Conservation (phyloP, 352 stramenopile species). For the Phytophthora niederhauseri region DNA sequence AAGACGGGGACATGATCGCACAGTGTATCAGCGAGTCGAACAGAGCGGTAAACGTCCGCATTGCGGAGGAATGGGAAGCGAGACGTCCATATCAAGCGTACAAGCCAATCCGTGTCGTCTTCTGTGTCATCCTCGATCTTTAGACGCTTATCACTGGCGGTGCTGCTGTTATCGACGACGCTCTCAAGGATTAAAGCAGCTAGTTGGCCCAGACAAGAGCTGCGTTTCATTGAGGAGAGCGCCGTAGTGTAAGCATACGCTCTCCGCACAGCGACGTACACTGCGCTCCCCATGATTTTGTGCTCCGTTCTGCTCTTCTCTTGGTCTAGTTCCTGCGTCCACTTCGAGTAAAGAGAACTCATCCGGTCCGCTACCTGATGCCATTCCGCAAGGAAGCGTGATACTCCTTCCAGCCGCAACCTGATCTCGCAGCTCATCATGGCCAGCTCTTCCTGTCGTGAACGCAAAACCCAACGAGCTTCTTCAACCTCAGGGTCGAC, state of each 20-base stretch:
- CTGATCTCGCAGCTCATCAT: slow-evolving; percentile 28
- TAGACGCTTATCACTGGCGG: neutral
- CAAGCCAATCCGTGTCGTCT: slow-evolving; percentile 9
- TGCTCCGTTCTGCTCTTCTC: slow-evolving; percentile 15
- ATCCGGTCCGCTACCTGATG: slow-evolving; percentile 14
- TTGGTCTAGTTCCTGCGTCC: slow-evolving; percentile 18
- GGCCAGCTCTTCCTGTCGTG: slow-evolving; percentile 32
- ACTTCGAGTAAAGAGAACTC: slow-evolving; percentile 14
- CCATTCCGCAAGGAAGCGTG: slow-evolving; percentile 18
- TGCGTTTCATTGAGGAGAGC: neutral
- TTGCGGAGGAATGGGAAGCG: slow-evolving; percentile 46
- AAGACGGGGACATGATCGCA: slow-evolving; percentile 50
- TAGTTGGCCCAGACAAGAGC: slow-evolving; percentile 3
- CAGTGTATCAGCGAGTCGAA: slow-evolving; percentile 38
- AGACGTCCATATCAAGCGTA: slow-evolving; percentile 39
- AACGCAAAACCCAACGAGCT: slow-evolving; percentile 9
- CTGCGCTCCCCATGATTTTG: neutral
- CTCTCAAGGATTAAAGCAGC: slow-evolving; percentile 3
- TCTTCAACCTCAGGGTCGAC: slow-evolving; percentile 8
- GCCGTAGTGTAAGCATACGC: slow-evolving; percentile 16
- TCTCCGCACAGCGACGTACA: slow-evolving; percentile 11
- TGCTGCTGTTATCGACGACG: neutral
- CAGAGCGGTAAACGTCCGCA: slow-evolving; percentile 5
- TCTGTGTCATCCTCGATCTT: neutral
- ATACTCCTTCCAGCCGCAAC: slow-evolving; percentile 13